Evolutionary conservation across 2,329 filamentous ascomycete species (phyloP), one percentile per base, ranked within the genome.

Genomic region (Xylogone sp.): DNA sequence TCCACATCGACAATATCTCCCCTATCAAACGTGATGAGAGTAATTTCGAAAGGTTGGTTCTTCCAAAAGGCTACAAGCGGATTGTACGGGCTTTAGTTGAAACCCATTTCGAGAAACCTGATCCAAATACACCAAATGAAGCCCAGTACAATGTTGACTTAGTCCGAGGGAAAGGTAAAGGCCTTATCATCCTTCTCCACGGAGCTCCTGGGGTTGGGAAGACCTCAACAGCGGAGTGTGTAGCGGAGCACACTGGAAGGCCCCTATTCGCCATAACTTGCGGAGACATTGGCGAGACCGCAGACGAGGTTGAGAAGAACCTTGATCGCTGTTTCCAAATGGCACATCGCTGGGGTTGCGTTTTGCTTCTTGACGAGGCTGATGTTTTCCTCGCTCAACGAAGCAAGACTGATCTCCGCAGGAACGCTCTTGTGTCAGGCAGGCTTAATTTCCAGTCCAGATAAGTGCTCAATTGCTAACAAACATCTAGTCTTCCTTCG

Each of bases 251-350:
- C 57, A 71, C 74, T 55, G 66, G 66, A 34, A 68, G 71, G 29
- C 78, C 77, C 2, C 69, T 81, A 2, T 78, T 78, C 56, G 71
- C 69, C 24, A 69, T 81, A 46, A 72, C 70, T 56, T 85, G 85
- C 0, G 87, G 87, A 21, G 87, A 91, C 62, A 75, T 92, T 0
- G 87, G 88, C 24, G 69, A 81, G 2, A 78, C 84, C 48, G 78
- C 83, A 0, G 74, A 77, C 52, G 78, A 78, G 13, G 76, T 92
- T 0, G 88, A 92, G 64, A 71, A 61, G 6, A 48, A 52, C 12
- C 42, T 56, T n/a, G 19, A 27, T 9, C 13, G 29, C 43, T 43
- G 43, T 5, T 50, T 54, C 18, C 12, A 13, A 21, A 2, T 57
- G 13, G 52, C 47, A 20, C 47, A 31, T 7, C 42, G 12, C 10